Evolutionary conservation across 2,329 filamentous ascomycete species (phyloP), one percentile per base, ranked within the genome.

Genomic region (Fusarium duplospermum): DNA sequence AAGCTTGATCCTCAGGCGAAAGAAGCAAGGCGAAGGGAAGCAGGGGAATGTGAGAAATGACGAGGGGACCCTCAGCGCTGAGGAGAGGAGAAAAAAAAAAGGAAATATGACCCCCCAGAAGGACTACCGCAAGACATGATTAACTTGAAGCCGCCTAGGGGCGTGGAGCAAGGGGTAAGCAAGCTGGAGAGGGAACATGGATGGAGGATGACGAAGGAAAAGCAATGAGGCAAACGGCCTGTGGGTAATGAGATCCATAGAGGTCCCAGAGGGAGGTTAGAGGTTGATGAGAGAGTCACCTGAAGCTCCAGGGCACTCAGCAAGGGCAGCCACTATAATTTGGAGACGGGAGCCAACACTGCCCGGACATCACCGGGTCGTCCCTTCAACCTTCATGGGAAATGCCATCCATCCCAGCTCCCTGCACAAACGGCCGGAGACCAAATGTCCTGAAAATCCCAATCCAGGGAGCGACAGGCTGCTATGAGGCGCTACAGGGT

Each of bases 81-180:
- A 59, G 57, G 38, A 57, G 35, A 61, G 38, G 50, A 24, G 24
- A 5, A 5, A 13, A 33, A 29, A 67, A 75, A 69, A 70, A 67
- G 60, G 31, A 76, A 76, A 60, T 56, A 60, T 67, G 57, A 33
- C 62, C 42, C 52, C 54, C 52, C 57, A 45, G 56, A 64, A 40
- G 56, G 52, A 70, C 57, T 62, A 22, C n/a, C 31, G 42, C 67
- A 66, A 78, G 74, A 73, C 69, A 74, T 69, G 57, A 35, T 66
- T 70, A 66, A 66, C 67, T 69, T 6, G 36, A 73, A 69, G 64
- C 42, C 59, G 64, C 56, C 27, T 70, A 70, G 33, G 50, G 14
- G 40, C 57, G 64, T 74, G 68, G 62, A 62, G 73, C 61, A 74
- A 71, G 65, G 70, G 74, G 59, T 67, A 24, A 56, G 33, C 50